Evolutionary conservation across 2,329 filamentous ascomycete species (phyloP).

Genomic region (Cladophialophora immunda): DNA sequence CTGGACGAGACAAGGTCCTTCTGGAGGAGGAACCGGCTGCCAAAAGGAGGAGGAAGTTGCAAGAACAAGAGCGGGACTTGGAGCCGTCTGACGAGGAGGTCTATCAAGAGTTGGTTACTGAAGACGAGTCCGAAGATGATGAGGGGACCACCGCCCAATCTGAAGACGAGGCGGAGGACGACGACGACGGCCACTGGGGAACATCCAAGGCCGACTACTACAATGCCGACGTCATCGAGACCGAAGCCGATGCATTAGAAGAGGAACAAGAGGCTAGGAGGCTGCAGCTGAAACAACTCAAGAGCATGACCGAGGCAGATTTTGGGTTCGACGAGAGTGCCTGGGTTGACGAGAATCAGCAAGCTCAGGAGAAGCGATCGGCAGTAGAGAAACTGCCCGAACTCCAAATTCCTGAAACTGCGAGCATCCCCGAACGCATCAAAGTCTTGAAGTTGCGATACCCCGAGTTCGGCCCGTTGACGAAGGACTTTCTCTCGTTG

Average conservation of each 20-base stretch:
- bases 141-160: constrained; percentile 67
- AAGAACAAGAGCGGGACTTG: constrained; percentile 67
- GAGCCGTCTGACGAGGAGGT: constrained; percentile 71
- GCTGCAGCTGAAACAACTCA: constrained; percentile 88
- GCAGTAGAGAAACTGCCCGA: constrained; percentile 87
- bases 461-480: constrained; percentile 88
- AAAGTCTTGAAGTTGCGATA: constrained; percentile 82
- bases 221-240: constrained; percentile 79
- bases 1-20: constrained; percentile 84
- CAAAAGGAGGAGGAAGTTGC: constrained; percentile 76
- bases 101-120: constrained; percentile 54
- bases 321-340: constrained; percentile 92
- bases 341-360: constrained; percentile 71
- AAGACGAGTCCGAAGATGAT: constrained; percentile 51
- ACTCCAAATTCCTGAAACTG: constrained; percentile 79
- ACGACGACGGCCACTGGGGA: constrained; percentile 80
- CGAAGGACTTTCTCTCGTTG: constrained; percentile 79
- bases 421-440: constrained; percentile 76
- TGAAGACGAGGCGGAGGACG: constrained; percentile 69
- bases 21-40: constrained; percentile 81
- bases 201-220: constrained; percentile 91
- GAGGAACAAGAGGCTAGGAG: constrained; percentile 91
- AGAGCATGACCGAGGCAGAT: constrained; percentile 88
- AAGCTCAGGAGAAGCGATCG: constrained; percentile 51
- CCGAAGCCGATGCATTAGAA: constrained; percentile 78